phyloP scores from a whole-genome alignment of 768 basidiomycete species.

The Coprinellus micaceus region DNA sequence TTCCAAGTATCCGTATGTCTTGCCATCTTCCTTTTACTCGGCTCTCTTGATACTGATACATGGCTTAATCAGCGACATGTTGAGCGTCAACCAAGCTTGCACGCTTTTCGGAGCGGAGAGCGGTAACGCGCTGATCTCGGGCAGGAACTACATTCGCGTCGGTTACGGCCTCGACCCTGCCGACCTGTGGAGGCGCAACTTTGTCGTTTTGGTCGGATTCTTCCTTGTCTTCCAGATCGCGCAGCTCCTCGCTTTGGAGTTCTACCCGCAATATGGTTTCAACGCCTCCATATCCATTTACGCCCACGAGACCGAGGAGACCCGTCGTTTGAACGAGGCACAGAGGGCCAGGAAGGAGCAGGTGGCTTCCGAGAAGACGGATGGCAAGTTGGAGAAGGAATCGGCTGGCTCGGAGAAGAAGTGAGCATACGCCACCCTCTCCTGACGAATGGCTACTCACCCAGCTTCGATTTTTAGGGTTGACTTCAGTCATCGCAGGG shows the following conservation, averaged over 20 bases:
- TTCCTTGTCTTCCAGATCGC: slow-evolving; percentile 64
- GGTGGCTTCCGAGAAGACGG: slow-evolving; percentile 22
- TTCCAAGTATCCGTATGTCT: slow-evolving; percentile 57
- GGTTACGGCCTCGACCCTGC: slow-evolving; percentile 42
- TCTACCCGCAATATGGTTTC: slow-evolving; percentile 55
- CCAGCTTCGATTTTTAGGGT: neutral
- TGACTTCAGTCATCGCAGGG: slow-evolving; percentile 29
- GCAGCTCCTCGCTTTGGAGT: slow-evolving; percentile 65
- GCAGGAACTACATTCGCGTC: slow-evolving; percentile 55
- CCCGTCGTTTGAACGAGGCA: slow-evolving; percentile 49
- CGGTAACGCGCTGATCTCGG: slow-evolving; percentile 54
- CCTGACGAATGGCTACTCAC: neutral
- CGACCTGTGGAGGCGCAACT: slow-evolving; percentile 62
- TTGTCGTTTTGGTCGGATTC: slow-evolving; percentile 65
- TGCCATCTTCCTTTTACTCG: neutral
- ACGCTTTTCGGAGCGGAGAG: slow-evolving; percentile 62
- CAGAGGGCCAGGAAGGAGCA: slow-evolving; percentile 52
- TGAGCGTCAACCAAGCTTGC: slow-evolving; percentile 74
- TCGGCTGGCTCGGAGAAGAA: slow-evolving; percentile 12
- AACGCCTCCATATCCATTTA: slow-evolving; percentile 51
- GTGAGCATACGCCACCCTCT: neutral
- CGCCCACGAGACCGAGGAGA: slow-evolving; percentile 55
- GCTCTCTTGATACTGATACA: neutral
- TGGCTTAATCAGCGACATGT: slow-evolving; percentile 31
- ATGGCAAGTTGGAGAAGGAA: slow-evolving; percentile 7